phyloP scores from a whole-genome alignment of 768 basidiomycete genomes.

The Psilocybe tampanensis region DNA sequence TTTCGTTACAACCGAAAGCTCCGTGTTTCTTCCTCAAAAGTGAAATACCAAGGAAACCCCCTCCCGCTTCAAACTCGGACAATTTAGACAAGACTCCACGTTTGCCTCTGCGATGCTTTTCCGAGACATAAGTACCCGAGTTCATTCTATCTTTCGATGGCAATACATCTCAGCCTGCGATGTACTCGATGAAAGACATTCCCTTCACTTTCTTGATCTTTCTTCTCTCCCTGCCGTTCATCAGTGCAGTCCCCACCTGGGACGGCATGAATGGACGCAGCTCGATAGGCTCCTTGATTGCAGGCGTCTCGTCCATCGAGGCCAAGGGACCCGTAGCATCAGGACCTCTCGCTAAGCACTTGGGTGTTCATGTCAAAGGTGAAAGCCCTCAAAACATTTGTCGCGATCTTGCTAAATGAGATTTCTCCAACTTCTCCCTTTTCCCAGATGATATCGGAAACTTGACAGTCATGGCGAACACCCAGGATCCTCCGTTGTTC shows the following conservation, averaged over 20 bases:
- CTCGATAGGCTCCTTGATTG: conserved; percentile 43
- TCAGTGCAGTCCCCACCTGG: conserved; percentile 43
- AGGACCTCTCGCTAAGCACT: conserved; percentile 27
- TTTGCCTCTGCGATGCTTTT: conserved; percentile 29
- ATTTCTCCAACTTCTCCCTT: background rate
- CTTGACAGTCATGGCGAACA: conserved; percentile 41
- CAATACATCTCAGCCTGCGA: background rate
- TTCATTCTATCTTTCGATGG: no score
- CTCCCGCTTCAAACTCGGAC: conserved; percentile 25
- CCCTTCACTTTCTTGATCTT: conserved; percentile 22
- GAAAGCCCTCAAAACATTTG: background rate
- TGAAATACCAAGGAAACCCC: conserved; percentile 4
- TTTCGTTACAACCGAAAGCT: background rate
- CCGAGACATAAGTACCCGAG: conserved; percentile 23
- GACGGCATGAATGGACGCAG: conserved; percentile 37
- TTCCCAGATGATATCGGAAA: conserved; percentile 48
- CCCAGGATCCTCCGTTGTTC: conserved; percentile 46
- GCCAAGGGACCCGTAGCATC: conserved; percentile 30
- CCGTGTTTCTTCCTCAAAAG: conserved; percentile 1
- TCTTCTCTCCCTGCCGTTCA: conserved; percentile 24
- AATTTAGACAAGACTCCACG: conserved; percentile 22
- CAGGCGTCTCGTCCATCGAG: conserved; percentile 42
- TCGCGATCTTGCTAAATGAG: background rate
- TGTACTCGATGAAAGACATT: conserved; percentile 14
- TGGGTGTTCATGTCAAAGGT: conserved; percentile 37